A percentile compares a stretch with the other conserved stretches of the same genome.
These are phyloP conservation scores for Westerdykella sp. DNA, from an alignment of 2,329 filamentous ascomycete species.

Conservation along the genomic window DNA sequence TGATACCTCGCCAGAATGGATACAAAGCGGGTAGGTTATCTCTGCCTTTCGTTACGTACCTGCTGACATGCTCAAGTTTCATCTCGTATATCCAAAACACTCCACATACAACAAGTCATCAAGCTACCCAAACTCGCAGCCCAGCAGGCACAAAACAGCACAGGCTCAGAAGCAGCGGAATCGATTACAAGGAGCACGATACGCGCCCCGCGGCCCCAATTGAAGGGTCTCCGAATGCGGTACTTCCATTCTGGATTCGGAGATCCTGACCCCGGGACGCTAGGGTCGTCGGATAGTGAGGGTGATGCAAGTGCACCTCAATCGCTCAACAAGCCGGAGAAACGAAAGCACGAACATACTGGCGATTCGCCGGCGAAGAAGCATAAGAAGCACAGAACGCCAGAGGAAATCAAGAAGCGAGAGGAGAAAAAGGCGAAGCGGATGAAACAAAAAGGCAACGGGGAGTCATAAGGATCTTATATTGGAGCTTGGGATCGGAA, in stretches of 20 bases:
- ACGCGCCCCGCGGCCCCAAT: constrained; percentile 56
- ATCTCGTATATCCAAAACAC: constrained; percentile 48
- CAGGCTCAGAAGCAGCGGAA: constrained; percentile 36
- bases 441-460: constrained; percentile 31
- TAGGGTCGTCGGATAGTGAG: constrained; percentile 40
- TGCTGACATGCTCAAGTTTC: constrained; percentile 17
- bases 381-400: constrained; percentile 34
- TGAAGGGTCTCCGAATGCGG: constrained; percentile 60
- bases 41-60: background rate
- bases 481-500: too few species aligned
- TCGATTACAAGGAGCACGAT: constrained; percentile 44
- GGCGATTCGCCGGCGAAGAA: constrained; percentile 34
- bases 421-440: constrained; percentile 37
- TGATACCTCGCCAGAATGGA: constrained; percentile 54
- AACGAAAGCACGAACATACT: constrained; percentile 35
- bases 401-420: constrained; percentile 31
- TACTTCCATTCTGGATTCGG: constrained; percentile 61
- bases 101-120: constrained; percentile 61
- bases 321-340: constrained; percentile 28
- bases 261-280: constrained; percentile 37
- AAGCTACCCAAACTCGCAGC: constrained; percentile 44
- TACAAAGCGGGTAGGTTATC: constrained; percentile 49
- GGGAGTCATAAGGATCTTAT: constrained; percentile 4
- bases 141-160: constrained; percentile 38
- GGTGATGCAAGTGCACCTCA: constrained; percentile 35